Base-by-base conservation (phyloP, 2,329 filamentous ascomycete species). In the Peltaster fructicola region DNA sequence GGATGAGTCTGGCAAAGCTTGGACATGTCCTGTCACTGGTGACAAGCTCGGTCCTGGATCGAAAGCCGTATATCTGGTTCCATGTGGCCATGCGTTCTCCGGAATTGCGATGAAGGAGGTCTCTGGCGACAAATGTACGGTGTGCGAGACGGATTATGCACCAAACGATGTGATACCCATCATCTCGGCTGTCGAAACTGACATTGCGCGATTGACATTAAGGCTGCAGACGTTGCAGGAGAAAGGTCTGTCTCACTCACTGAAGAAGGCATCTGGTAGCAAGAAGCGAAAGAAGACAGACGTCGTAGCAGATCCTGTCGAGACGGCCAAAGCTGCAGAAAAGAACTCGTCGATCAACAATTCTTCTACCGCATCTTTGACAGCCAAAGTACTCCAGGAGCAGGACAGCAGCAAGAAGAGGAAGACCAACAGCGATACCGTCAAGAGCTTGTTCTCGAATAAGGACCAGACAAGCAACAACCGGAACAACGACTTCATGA, bases 51-150 rank as follows among this genome's bases (percentile, higher is more conserved):
- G 88, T 0, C 72, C 82, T 0, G 62, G 63, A 4, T 72, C 74
- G 9, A 85, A 75, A 50, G 65, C 81, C 1, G 80, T 91, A 2
- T 98, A 95, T 42, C 43, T 98, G 3, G 79, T 95, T 4, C 88
- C 88, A 0, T 98, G 88, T 43, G 90, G 88, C 0, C 90, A 98
- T 57, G 84, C 80, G 1, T 95, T 95, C 52, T 74, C 80, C 1
- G 82, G 90, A 32, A 70, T 72, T 26, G 81, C 82, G 6, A 73
- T 95, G 36, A 77, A 73, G 37, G 47, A 49, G 30, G 47, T 48
- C n/a, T 60, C 61, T 13, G 63, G 56, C 3, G 73, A 77, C 35
- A 60, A 56, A 34, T 74, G 69, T 38, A 44, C 69, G 32, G 38
- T 36, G 53, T 98, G 88, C 51, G 79, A 75, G 36, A 69, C 73